Conservation (phyloP, 2,329 filamentous ascomycete genomes). For the Colletotrichum truncatum region DNA sequence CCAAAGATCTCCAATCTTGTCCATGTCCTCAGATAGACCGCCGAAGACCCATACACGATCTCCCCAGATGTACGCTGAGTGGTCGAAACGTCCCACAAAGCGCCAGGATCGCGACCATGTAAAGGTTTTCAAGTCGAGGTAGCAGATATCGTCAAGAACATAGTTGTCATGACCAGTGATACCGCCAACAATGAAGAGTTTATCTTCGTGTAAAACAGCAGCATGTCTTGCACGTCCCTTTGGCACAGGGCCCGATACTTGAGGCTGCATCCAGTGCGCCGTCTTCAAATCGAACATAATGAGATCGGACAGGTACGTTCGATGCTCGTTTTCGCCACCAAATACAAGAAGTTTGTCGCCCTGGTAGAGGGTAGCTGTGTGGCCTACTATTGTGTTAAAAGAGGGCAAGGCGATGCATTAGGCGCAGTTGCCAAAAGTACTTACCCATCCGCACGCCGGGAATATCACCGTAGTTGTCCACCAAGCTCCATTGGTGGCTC, state of each 20-base stretch:
- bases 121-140: slow-evolving; percentile 95
- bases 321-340: slow-evolving; percentile 96
- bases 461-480: slow-evolving; percentile 99
- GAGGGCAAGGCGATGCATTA: not conserved
- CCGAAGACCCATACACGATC: slow-evolving; percentile 97
- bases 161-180: slow-evolving; percentile 92
- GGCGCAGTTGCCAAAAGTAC: slow-evolving; percentile 38
- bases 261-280: slow-evolving; percentile 93
- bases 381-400: slow-evolving; percentile 63
- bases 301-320: slow-evolving; percentile 93
- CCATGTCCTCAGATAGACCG: slow-evolving; percentile 94
- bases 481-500: slow-evolving; percentile 91
- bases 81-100: slow-evolving; percentile 94
- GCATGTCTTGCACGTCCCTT: slow-evolving; percentile 93
- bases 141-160: slow-evolving; percentile 95
- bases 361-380: slow-evolving; percentile 93
- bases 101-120: slow-evolving; percentile 97
- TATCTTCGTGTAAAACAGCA: slow-evolving; percentile 94
- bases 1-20: slow-evolving; percentile 95
- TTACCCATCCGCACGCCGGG: slow-evolving; percentile 95
- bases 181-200: slow-evolving; percentile 94
- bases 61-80: slow-evolving; percentile 91
- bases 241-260: slow-evolving; percentile 84
- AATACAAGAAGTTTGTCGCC: slow-evolving; percentile 97
- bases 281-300: slow-evolving; percentile 96